Percentiles rank a stretch among this genome's conserved stretches.
Evolutionary conservation across 2,329 filamentous ascomycete genomes (phyloP).

Genomic region (Colletotrichum destructivum): DNA sequence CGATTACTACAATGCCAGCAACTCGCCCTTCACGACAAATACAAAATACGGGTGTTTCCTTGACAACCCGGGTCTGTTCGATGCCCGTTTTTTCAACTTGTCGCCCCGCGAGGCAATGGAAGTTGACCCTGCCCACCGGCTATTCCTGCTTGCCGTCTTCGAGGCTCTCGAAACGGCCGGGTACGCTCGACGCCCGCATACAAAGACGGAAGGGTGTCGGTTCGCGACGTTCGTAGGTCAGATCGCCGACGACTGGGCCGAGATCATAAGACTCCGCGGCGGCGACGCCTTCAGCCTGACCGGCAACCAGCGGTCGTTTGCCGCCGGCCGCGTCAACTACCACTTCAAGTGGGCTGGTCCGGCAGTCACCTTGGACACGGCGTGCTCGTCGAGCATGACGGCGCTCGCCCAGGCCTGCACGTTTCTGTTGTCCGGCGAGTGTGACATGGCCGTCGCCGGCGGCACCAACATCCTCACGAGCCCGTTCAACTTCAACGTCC

Average conservation of each 20-base stretch:
- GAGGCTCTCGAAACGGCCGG: constrained; percentile 77
- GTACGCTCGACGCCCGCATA: background rate
- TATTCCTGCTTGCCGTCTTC: constrained; percentile 74
- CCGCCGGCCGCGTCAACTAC: constrained; percentile 51
- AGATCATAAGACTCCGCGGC: constrained; percentile 74
- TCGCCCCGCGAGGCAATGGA: constrained; percentile 80
- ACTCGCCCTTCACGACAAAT: too few species aligned
- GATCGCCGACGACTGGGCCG: constrained; percentile 76
- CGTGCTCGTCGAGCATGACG: constrained; percentile 45
- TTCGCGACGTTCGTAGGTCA: constrained; percentile 71
- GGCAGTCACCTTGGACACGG: constrained; percentile 46
- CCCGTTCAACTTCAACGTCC: constrained; percentile 68
- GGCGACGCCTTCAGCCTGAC: constrained; percentile 44
- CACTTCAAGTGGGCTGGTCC: constrained; percentile 47
- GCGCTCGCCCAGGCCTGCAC: constrained; percentile 59
- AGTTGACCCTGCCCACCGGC: constrained; percentile 75
- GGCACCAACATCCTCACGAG: constrained; percentile 76
- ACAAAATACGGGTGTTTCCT: constrained; percentile 73
- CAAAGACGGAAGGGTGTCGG: constrained; percentile 56
- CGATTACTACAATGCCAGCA: too few species aligned
- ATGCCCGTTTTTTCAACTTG: constrained; percentile 87
- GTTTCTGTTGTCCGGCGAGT: constrained; percentile 73
- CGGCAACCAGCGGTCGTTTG: constrained; percentile 50
- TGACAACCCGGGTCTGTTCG: constrained; percentile 80
- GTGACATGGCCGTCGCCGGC: constrained; percentile 75